A percentile compares a stretch with the other conserved stretches of the same genome.
Conservation (phyloP, 306 rosid genomes). For the Rubus idaeus region DNA sequence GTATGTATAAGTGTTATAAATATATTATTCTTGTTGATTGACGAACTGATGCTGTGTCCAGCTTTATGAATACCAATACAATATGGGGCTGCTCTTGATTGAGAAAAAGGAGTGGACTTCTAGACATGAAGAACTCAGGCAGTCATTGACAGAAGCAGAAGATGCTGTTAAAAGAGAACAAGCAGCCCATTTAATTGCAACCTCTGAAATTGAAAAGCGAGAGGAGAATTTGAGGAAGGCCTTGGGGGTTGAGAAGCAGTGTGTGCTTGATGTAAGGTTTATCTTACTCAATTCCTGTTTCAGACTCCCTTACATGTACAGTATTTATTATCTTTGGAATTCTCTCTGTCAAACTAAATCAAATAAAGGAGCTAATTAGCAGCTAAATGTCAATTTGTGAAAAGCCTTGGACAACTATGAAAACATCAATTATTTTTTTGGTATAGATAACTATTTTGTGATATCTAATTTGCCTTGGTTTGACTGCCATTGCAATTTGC, state of each 20-base stretch:
- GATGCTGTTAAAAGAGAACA: constrained; percentile 71
- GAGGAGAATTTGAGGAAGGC: constrained; percentile 88
- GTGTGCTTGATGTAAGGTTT: constrained; percentile 88
- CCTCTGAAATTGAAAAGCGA: constrained; percentile 73
- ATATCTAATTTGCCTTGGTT: not conserved
- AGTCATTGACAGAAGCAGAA: constrained; percentile 55
- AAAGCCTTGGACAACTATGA: not conserved
- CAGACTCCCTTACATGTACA: not conserved
- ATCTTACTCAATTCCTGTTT: constrained; percentile 8
- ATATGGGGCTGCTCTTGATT: constrained; percentile 96
- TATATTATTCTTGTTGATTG: not conserved
- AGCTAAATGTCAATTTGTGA: not conserved
- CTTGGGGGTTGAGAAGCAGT: constrained; percentile 93
- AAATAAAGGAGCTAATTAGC: not conserved
- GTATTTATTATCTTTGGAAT: not conserved
- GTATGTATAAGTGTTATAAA: not conserved
- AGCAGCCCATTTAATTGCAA: constrained; percentile 64
- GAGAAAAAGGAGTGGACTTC: constrained; percentile 93
- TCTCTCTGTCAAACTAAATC: not conserved
- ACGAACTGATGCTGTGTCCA: constrained; percentile 32
- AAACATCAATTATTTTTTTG: not conserved
- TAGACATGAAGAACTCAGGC: constrained; percentile 54
- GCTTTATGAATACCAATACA: constrained; percentile 93
- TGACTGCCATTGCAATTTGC: not conserved
- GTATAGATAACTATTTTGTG: not conserved